A percentile compares a stretch with the other conserved stretches of the same genome.
These are phyloP conservation scores for Aspergillus pseudoviridinutans DNA, from an alignment of 2,329 filamentous ascomycete genomes.

Conservation along the genomic window DNA sequence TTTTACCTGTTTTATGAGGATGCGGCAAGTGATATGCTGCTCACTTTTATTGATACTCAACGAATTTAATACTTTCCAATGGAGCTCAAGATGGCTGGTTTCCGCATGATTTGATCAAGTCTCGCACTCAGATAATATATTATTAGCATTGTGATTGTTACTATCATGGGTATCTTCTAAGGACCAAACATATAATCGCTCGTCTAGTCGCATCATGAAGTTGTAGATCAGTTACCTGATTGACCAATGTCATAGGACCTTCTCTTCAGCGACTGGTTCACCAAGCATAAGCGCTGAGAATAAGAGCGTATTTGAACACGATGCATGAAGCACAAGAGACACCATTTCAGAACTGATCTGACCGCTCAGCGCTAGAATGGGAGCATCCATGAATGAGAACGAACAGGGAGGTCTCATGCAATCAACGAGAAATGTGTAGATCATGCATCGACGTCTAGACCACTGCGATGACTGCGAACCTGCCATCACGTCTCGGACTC, in stretches of 20 bases:
- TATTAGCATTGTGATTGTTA: slow-evolving; percentile 9
- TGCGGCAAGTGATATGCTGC: slow-evolving; percentile 2
- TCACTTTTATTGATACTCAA: slow-evolving; percentile 5
- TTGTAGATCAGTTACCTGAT: slow-evolving; percentile 4
- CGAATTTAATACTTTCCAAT: slow-evolving; percentile 1
- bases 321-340: not conserved
- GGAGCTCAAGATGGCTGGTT: slow-evolving; percentile 1
- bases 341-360: not conserved
- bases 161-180: slow-evolving; percentile 25
- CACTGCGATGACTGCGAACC: not conserved
- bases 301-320: not conserved
- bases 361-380: not conserved
- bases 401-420: not conserved
- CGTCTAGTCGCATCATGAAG: slow-evolving; percentile 4
- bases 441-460: not conserved
- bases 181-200: slow-evolving; percentile 15
- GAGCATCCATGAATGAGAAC: not conserved
- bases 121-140: not conserved
- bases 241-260: not conserved
- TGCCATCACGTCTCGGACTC: slow-evolving; percentile 9
- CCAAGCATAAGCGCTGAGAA: not conserved
- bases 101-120: slow-evolving; percentile 5
- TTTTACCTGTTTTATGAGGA: slow-evolving; percentile 1
- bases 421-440: not conserved
- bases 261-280: not conserved